A percentile compares a stretch with the other conserved stretches of the same genome.
These are phyloP conservation scores for Botrytis fragariae DNA, from an alignment of 2,329 filamentous ascomycete genomes.

Conservation along the genomic window DNA sequence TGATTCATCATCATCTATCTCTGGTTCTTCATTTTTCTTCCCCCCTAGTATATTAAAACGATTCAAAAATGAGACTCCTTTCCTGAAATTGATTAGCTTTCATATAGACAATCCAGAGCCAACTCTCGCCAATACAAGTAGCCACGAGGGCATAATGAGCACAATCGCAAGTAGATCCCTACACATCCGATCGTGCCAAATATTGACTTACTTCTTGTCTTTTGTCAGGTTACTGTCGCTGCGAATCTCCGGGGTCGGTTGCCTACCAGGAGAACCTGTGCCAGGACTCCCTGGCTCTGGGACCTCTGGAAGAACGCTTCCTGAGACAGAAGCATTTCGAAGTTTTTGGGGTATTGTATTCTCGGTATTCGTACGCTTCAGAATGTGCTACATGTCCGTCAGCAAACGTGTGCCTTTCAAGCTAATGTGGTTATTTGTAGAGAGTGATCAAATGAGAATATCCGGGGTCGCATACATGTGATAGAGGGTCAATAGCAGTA, in stretches of 20 bases:
- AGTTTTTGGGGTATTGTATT: constrained; percentile 52
- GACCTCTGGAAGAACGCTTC: constrained; percentile 44
- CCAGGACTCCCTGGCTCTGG: constrained; percentile 31
- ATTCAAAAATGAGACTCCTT: constrained; percentile 86
- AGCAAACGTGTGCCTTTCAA: constrained; percentile 22
- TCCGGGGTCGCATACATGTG: constrained; percentile 53
- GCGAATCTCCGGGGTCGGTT: constrained; percentile 40
- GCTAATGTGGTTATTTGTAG: constrained; percentile 2
- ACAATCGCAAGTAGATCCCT: constrained; percentile 2
- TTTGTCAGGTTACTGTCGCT: constrained; percentile 42
- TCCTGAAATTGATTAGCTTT: constrained; percentile 50
- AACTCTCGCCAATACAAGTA: background rate
- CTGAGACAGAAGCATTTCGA: constrained; percentile 51
- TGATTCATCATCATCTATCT: constrained; percentile 62
- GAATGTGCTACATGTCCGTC: constrained; percentile 48
- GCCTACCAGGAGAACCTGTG: constrained; percentile 33
- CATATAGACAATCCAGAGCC: background rate
- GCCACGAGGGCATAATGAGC: constrained; percentile 23
- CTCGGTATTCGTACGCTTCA: constrained; percentile 65
- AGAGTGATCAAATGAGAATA: background rate
- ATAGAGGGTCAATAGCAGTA: constrained; percentile 63
- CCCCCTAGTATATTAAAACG: constrained; percentile 70
- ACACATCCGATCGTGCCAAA: constrained; percentile 19
- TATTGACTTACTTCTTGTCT: constrained; percentile 62
- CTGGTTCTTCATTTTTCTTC: constrained; percentile 65